Evolutionary conservation across 2,329 filamentous ascomycete genomes (phyloP).

Genomic region (Trichothecium sympodiale): DNA sequence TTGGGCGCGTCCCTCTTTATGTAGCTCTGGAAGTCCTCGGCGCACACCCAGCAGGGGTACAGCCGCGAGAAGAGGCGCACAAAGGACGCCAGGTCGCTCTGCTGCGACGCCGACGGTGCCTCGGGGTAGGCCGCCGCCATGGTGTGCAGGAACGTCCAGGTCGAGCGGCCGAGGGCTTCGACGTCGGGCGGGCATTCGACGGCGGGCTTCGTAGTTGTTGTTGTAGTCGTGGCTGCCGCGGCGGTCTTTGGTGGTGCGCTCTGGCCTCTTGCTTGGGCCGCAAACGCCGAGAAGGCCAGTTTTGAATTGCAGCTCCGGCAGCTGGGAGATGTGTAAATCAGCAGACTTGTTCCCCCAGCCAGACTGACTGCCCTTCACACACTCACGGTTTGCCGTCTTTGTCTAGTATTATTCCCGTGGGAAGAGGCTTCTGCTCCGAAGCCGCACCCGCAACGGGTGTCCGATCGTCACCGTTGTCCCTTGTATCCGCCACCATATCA

Average conservation of each 20-base stretch:
- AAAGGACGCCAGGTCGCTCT: constrained; percentile 68
- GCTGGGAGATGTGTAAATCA: constrained; percentile 9
- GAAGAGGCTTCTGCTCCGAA: constrained; percentile 36
- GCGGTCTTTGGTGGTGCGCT: constrained; percentile 16
- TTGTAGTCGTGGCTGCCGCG: constrained; percentile 20
- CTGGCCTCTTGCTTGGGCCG: constrained; percentile 16
- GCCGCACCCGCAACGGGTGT: not conserved
- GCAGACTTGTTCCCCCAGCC: too few relatives aligned
- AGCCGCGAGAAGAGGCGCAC: constrained; percentile 70
- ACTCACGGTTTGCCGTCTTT: constrained; percentile 78
- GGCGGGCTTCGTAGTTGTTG: constrained; percentile 13
- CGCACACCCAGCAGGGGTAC: constrained; percentile 94
- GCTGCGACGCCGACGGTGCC: constrained; percentile 54
- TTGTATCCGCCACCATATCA: too few relatives aligned
- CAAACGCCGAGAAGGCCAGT: constrained; percentile 15
- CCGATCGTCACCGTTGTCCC: too few relatives aligned
- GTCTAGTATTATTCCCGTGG: constrained; percentile 64
- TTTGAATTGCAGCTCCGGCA: constrained; percentile 21
- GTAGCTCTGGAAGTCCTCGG: constrained; percentile 80
- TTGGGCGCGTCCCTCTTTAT: constrained; percentile 60
- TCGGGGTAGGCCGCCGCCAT: constrained; percentile 81
- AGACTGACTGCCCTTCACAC: too few relatives aligned
- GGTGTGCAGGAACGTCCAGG: constrained; percentile 89
- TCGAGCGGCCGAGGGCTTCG: constrained; percentile 71
- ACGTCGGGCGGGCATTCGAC: constrained; percentile 84